Percentiles rank a stretch among this genome's conserved stretches.
These are phyloP conservation scores for Cerrena zonata DNA, from an alignment of 1,284 basidiomycete genomes.

Conservation along the genomic window DNA sequence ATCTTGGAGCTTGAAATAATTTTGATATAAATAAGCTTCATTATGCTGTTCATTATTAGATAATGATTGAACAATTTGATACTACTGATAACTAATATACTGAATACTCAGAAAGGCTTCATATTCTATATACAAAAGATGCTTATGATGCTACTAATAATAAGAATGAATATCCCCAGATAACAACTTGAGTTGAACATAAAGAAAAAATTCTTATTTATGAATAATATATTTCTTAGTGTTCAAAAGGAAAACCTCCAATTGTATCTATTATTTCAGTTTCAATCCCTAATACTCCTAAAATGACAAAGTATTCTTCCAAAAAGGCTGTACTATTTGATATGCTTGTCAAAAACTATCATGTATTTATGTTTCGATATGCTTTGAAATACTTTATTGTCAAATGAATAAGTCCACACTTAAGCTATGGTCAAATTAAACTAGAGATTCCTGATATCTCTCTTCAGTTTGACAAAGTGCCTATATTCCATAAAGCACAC, in stretches of 20 bases:
- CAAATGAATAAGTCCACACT: conserved; percentile 6
- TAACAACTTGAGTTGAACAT: conserved; percentile 30
- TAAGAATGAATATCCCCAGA: conserved; percentile 31
- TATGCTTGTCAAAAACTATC: conserved; percentile 17
- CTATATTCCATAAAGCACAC: conserved; percentile 15
- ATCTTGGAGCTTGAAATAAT: conserved; percentile 20
- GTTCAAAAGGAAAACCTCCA: conserved; percentile 6
- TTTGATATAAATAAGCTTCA: conserved; percentile 29
- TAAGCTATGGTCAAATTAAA: not conserved
- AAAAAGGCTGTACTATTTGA: conserved; percentile 17
- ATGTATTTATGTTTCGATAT: conserved; percentile 20
- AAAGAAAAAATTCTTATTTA: conserved; percentile 26
- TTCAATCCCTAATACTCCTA: not conserved
- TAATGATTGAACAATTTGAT: conserved; percentile 16
- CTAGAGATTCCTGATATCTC: not conserved
- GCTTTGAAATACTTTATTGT: conserved; percentile 9
- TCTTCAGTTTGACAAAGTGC: conserved; percentile 3
- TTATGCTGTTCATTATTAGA: conserved; percentile 17
- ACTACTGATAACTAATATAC: conserved; percentile 24
- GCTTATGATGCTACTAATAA: conserved; percentile 27
- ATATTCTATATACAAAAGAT: conserved; percentile 19
- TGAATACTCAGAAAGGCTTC: conserved; percentile 19
- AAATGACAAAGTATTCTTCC: conserved; percentile 24
- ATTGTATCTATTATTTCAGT: not conserved
- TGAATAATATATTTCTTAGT: conserved; percentile 20